Conservation (phyloP, 768 basidiomycete species). For the Clathrus columnatus region DNA sequence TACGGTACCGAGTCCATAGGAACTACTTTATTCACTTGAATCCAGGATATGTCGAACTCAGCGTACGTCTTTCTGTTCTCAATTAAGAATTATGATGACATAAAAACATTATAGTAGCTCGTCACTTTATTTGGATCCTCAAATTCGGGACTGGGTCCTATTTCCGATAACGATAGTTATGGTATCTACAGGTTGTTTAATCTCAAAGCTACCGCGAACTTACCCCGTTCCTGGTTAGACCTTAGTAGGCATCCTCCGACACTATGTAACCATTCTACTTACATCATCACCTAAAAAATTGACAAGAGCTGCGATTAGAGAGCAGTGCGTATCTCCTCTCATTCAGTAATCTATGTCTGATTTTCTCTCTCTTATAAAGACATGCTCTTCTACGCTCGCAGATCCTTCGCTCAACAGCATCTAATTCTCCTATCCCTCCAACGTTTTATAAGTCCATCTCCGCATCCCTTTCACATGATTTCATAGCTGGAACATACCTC, state of each 20-base stretch:
- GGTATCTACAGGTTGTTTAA: slow-evolving; percentile 39
- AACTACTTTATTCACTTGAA: no score
- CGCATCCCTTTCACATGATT: slow-evolving; percentile 61
- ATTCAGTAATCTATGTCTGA: slow-evolving; percentile 14
- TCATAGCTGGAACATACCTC: slow-evolving; percentile 69
- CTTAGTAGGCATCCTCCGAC: slow-evolving; percentile 83
- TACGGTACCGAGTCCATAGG: no score
- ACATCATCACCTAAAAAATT: slow-evolving; percentile 78
- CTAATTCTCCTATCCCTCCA: slow-evolving; percentile 74
- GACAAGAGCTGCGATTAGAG: slow-evolving; percentile 68
- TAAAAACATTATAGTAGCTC: slow-evolving; percentile 22
- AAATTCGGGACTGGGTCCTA: slow-evolving; percentile 90
- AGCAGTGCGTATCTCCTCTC: slow-evolving; percentile 59
- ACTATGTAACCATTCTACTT: slow-evolving; percentile 84
- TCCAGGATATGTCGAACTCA: slow-evolving; percentile 10
- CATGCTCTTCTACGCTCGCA: slow-evolving; percentile 76
- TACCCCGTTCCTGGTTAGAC: slow-evolving; percentile 48
- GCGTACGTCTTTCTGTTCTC: slow-evolving; percentile 4
- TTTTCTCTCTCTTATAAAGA: slow-evolving; percentile 27
- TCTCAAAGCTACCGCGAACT: neutral
- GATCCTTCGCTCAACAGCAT: slow-evolving; percentile 72
- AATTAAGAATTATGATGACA: neutral
- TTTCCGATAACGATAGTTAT: slow-evolving; percentile 97
- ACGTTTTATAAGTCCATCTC: slow-evolving; percentile 68
- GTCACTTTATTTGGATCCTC: slow-evolving; percentile 80